Evolutionary conservation across 1,284 basidiomycete species (phyloP), one percentile per base, ranked within the genome.

Genomic region (Cryptococcus sp.): DNA sequence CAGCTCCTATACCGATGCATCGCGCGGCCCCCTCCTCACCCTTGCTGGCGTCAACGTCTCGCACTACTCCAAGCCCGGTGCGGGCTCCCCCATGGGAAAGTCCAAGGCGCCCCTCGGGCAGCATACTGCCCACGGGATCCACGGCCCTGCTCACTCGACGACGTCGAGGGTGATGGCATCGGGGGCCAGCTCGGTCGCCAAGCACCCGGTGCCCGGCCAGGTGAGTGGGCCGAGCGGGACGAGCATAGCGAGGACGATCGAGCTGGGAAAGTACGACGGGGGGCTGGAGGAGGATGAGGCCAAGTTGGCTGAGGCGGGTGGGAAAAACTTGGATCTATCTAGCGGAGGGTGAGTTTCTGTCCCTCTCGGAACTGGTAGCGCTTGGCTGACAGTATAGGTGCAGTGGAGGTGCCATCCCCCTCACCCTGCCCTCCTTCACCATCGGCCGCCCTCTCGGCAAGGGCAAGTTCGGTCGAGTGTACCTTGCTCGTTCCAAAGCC

Each of bases 391-490:
- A 20, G 18, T 12, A 12, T 44, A 18, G 15, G 4, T 42, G 8
- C 59, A 88, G 87, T 51, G 79, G 79, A 11, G 63, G 65, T 40
- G 50, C 58, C 40, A 65, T 70, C 42, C 59, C 66, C 5, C 60
- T 72, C 15, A 23, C 84, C 81, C 80, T 98, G 9, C 83, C 84
- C 60, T 83, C 87, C 54, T 98, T 99, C 70, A 91, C 97, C 64
- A 95, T 98, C 65, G 96, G 96, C 13, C 84, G 92, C 9, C 92
- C 93, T 2, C 83, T 99, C 0, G 96, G 96, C 28, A 98, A 98
- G 75, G 96, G 96, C 59, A 98, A 98, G 79, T 99, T 98, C 68
- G 96, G 96, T 0, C 89, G 93, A 0, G 96, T 99, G 24, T 98
- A 98, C 81, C 93, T 98, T 85, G 93, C 96, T 42, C 86, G 95